These are phyloP conservation scores for Sechiopsis laciniata DNA, from an alignment of 306 rosid species.

Conservation along the genomic window DNA sequence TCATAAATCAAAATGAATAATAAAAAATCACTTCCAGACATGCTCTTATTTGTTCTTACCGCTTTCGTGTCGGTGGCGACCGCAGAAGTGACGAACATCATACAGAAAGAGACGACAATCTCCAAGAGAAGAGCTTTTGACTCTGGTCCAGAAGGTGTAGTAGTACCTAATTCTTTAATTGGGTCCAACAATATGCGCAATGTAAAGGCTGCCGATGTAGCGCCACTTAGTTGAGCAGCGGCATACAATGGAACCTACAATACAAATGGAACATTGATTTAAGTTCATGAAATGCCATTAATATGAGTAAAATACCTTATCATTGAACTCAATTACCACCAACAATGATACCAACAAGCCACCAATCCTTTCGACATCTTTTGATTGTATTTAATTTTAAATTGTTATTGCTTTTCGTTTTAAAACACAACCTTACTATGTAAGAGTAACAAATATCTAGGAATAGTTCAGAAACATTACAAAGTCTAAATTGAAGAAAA, in stretches of 20 bases:
- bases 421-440: too few species aligned
- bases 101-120: slow-evolving; percentile 53
- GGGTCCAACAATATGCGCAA: slow-evolving; percentile 45
- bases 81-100: slow-evolving; percentile 67
- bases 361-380: too few species aligned
- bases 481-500: too few species aligned
- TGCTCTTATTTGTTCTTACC: slow-evolving; percentile 44
- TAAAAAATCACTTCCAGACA: neutral
- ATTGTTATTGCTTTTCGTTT: too few species aligned
- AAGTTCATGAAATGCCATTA: neutral
- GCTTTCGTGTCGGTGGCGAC: slow-evolving; percentile 72
- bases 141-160: slow-evolving; percentile 54
- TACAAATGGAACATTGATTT: neutral
- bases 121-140: slow-evolving; percentile 61
- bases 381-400: too few species aligned
- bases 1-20: neutral
- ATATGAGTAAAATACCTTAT: too few species aligned
- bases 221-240: slow-evolving; percentile 65
- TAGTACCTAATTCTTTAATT: slow-evolving; percentile 41
- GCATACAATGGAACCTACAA: slow-evolving; percentile 68
- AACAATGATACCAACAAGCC: too few species aligned
- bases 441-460: too few species aligned
- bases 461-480: too few species aligned
- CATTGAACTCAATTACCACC: too few species aligned
- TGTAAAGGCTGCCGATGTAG: slow-evolving; percentile 63